Conservation (phyloP, 768 basidiomycete species). For the Mycena haematopus region DNA sequence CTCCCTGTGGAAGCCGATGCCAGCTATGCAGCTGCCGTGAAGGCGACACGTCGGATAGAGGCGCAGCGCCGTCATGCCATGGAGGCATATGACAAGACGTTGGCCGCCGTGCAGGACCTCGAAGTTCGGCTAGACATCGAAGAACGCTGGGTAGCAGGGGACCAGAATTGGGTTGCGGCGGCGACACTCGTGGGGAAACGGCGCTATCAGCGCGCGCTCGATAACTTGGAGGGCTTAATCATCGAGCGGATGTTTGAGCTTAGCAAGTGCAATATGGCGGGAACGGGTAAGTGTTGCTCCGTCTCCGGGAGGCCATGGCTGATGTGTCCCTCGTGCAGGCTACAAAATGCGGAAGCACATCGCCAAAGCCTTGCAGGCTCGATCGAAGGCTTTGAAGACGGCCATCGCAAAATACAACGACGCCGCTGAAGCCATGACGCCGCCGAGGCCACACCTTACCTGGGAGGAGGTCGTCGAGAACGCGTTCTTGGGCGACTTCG, state of each 20-base stretch:
- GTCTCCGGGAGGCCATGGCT: neutral
- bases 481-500: neutral
- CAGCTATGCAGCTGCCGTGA: neutral
- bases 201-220: slow-evolving; percentile 15
- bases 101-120: slow-evolving; percentile 6
- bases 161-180: slow-evolving; percentile 6
- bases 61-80: neutral
- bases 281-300: slow-evolving; percentile 18
- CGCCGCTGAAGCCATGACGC: no score
- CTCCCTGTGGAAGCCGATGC: neutral
- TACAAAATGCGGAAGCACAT: slow-evolving; percentile 6
- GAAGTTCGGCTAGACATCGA: slow-evolving; percentile 13
- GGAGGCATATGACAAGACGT: neutral
- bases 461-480: neutral
- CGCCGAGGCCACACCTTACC: neutral
- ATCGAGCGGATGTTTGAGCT: slow-evolving; percentile 26
- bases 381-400: no score
- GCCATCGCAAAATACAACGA: no score
- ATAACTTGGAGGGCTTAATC: neutral
- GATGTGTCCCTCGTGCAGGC: neutral
- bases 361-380: neutral
- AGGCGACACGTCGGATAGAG: neutral
- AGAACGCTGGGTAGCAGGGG: slow-evolving; percentile 15
- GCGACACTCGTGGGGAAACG: slow-evolving; percentile 10
- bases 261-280: slow-evolving; percentile 23